Conservation (phyloP, 805 yeast species). For the Kluyveromyces wickerhamii region DNA sequence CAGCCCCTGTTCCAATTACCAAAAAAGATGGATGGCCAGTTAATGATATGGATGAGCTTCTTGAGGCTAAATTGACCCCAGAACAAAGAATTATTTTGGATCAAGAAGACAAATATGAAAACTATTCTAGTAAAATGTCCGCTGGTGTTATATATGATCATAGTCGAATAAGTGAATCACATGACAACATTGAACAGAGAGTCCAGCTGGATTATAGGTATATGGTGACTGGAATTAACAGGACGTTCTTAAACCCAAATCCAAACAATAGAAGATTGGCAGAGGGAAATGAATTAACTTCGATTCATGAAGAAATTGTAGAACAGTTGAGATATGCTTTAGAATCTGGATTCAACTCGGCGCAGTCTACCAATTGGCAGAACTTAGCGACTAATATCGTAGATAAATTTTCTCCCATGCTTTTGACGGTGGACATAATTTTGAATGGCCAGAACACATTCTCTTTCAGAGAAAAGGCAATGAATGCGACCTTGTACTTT, state of each 20-base stretch:
- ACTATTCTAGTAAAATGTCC: constrained; percentile 14
- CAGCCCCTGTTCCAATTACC: constrained; percentile 23
- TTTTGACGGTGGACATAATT: constrained; percentile 36
- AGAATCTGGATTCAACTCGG: constrained; percentile 31
- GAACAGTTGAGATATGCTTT: constrained; percentile 29
- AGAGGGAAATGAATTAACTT: constrained; percentile 31
- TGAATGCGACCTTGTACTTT: constrained; percentile 35
- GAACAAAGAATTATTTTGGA: constrained; percentile 19
- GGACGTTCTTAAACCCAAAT: constrained; percentile 41
- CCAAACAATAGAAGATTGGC: constrained; percentile 36
- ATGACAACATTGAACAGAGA: constrained; percentile 42
- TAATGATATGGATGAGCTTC: constrained; percentile 15
- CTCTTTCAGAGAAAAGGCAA: constrained; percentile 12
- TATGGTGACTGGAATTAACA: constrained; percentile 45
- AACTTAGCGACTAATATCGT: constrained; percentile 40
- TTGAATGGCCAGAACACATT: constrained; percentile 16
- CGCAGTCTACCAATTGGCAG: constrained; percentile 47
- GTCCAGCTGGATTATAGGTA: constrained; percentile 45
- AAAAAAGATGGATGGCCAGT: constrained; percentile 28
- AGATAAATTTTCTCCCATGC: constrained; percentile 45
- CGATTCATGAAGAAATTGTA: constrained; percentile 31
- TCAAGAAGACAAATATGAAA: constrained; percentile 21
- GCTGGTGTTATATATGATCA: constrained; percentile 38
- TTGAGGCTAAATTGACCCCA: constrained; percentile 16
- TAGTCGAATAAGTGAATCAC: constrained; percentile 37